Evolutionary conservation across 75 land plant species (phyloP), one percentile per base, ranked within the genome.

Genomic region (Picea glauca): DNA sequence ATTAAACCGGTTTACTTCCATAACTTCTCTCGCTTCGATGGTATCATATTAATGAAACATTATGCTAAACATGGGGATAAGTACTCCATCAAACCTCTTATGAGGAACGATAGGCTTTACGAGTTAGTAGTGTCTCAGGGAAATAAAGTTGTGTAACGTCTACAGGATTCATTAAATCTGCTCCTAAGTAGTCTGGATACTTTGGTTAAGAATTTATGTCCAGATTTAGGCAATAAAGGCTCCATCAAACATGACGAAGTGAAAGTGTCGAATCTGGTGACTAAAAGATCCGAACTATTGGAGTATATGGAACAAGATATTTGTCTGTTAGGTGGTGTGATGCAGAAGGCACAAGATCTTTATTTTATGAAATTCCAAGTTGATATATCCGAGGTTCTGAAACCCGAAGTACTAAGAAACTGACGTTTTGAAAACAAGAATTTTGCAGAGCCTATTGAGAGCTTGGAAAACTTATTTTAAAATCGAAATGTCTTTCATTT

Each of bases 201-300:
- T 38, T 33, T 77, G 64, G 63, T 65, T 0, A 58, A 77, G 23
- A 66, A 59, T 18, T 63, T 78, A 65, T 78, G 80, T n/a, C 80
- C 78, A 0, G 6, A 77, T 3, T 60, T 77, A 33, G 78, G 78
- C 4, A 0, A 2, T 20, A 77, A 77, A 26, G 80, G 50, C 4
- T 62, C 70, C 13, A 38, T 78, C 57, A 58, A 58, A n/a, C 72
- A 78, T 64, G 57, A 62, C 18, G 73, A 78, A 11, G 33, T 78
- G 58, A 18, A 40, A 57, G 59, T 75, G 76, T 75, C 60, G 4
- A 75, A 75, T 75, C 58, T 75, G 13, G 13, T 57, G 26, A 15
- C 14, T 26, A 5, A 8, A 7, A 5, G 13, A 3, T 0, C 4
- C 5, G 5, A 30, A 13, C 7, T 56, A 0, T 50, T 77, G 5